A percentile compares a stretch with the other conserved stretches of the same genome.
phyloP scores from a whole-genome alignment of 225 moss, liverwort and hornwort species.

The Pseudisothecium myosuroides region DNA sequence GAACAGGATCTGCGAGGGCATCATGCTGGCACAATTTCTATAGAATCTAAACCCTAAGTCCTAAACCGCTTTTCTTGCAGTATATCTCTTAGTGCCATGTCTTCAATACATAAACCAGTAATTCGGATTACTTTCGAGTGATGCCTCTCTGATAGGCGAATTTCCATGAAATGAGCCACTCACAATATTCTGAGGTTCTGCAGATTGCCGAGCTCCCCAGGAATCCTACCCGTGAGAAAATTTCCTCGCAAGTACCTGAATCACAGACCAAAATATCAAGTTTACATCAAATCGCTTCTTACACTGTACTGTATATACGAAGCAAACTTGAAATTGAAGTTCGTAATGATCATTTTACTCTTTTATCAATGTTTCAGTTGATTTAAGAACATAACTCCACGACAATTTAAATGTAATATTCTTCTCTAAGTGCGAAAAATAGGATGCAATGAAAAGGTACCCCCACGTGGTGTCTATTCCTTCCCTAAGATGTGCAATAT shows the following conservation, averaged over 20 bases:
- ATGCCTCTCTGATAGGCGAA: neutral
- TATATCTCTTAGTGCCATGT: neutral
- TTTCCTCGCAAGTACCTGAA: slow-evolving; percentile 71
- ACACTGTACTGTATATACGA: neutral
- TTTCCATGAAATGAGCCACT: neutral
- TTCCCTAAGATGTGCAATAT: neutral
- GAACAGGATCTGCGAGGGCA: neutral
- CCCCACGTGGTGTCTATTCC: neutral
- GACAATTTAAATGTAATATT: neutral
- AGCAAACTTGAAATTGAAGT: neutral
- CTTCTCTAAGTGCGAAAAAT: neutral
- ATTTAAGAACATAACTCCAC: neutral
- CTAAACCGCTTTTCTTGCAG: neutral
- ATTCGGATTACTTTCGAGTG: neutral
- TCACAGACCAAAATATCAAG: neutral
- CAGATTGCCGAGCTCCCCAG: slow-evolving; percentile 44
- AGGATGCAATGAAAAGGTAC: neutral
- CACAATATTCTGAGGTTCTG: slow-evolving; percentile 52
- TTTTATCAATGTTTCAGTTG: neutral
- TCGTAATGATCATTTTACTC: neutral
- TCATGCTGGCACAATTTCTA: neutral
- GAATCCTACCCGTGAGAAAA: slow-evolving; percentile 55
- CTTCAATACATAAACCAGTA: neutral
- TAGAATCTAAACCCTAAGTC: neutral
- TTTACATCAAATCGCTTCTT: neutral